phyloP scores from a whole-genome alignment of 805 yeast species.

The Torulaspora indica region DNA sequence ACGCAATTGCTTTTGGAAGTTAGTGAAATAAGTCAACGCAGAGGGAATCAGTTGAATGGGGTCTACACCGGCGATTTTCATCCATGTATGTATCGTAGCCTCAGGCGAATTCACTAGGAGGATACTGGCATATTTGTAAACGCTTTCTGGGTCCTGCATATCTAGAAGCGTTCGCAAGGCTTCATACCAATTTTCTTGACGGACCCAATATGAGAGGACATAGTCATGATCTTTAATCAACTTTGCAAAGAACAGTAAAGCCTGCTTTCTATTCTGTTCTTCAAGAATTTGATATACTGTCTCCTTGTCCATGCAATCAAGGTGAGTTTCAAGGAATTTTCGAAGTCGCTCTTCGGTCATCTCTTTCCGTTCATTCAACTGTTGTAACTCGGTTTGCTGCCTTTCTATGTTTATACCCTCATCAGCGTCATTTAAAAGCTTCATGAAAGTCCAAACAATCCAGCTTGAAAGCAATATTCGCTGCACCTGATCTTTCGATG shows the following conservation, averaged over 20 bases:
- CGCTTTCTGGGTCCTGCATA: conserved; percentile 43
- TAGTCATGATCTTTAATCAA: conserved; percentile 62
- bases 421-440: conserved; percentile 36
- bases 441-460: conserved; percentile 38
- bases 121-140: conserved; percentile 66
- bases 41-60: conserved; percentile 71
- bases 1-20: conserved; percentile 26
- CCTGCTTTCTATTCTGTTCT: conserved; percentile 59
- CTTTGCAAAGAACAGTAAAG: conserved; percentile 63
- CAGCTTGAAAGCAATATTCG: conserved; percentile 34
- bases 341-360: conserved; percentile 36
- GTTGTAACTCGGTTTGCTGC: conserved; percentile 16
- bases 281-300: conserved; percentile 69
- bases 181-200: conserved; percentile 65
- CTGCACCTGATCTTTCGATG: conserved; percentile 31
- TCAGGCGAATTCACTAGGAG: conserved; percentile 63
- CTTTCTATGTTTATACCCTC: conserved; percentile 32
- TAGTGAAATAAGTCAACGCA: conserved; percentile 60
- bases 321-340: conserved; percentile 48
- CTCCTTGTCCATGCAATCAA: conserved; percentile 51
- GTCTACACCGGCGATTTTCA: conserved; percentile 47
- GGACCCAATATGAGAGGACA: conserved; percentile 65
- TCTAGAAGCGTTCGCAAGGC: conserved; percentile 56
- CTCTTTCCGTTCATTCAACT: conserved; percentile 25
- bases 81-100: conserved; percentile 75